Evolutionary conservation across 2,329 filamentous ascomycete genomes (phyloP).

Genomic region (Diaporthe nobilis): DNA sequence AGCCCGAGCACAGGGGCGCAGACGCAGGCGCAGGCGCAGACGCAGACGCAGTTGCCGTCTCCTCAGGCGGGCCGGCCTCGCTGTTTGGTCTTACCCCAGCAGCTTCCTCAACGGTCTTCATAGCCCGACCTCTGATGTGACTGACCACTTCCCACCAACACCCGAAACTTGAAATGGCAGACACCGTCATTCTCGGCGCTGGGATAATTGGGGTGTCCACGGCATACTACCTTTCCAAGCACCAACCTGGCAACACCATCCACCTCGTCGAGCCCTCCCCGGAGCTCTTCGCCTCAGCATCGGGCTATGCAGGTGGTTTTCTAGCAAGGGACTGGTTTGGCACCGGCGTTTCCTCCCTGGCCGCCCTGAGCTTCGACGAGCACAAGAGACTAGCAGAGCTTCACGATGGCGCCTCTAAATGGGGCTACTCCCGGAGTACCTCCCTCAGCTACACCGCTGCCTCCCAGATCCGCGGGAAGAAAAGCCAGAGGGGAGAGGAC

Average conservation of each 20-base stretch:
- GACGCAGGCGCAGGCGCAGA: not conserved
- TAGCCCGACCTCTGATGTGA: slow-evolving; percentile 11
- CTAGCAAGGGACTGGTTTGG: slow-evolving; percentile 81
- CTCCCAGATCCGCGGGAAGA: slow-evolving; percentile 47
- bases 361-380: slow-evolving; percentile 77
- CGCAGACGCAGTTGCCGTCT: not conserved
- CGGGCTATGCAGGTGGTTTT: slow-evolving; percentile 81
- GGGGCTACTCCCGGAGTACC: slow-evolving; percentile 67
- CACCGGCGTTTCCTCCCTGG: slow-evolving; percentile 69
- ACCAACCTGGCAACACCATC: slow-evolving; percentile 58
- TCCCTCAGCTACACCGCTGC: slow-evolving; percentile 65
- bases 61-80: slow-evolving; percentile 9
- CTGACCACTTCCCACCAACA: slow-evolving; percentile 15
- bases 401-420: slow-evolving; percentile 68
- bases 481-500: slow-evolving; percentile 67
- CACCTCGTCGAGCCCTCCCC: slow-evolving; percentile 63
- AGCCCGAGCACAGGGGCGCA: not conserved
- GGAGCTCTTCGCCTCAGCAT: slow-evolving; percentile 79
- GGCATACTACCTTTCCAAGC: slow-evolving; percentile 78
- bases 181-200: slow-evolving; percentile 76
- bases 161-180: slow-evolving; percentile 52
- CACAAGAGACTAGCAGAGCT: slow-evolving; percentile 75
- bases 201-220: slow-evolving; percentile 80
- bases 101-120: slow-evolving; percentile 26
- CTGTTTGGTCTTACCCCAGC: slow-evolving; percentile 21